Base-by-base conservation (phyloP, 2,329 filamentous ascomycete genomes). In the Apiospora marii region DNA sequence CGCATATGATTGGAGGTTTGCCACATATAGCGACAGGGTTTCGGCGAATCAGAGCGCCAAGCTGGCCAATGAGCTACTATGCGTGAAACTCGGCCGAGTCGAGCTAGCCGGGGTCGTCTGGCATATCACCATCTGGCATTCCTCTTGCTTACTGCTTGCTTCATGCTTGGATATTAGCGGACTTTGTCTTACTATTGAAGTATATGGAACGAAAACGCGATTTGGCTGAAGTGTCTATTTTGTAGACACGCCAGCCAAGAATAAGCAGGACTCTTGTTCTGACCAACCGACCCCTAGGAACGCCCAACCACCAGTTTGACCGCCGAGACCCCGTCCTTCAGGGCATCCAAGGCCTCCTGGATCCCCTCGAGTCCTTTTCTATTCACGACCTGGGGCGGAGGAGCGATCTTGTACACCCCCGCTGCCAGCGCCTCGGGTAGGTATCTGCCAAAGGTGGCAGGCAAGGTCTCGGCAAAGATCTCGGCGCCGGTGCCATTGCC, bases 261-360 rank as follows among this genome's bases (percentile, higher is more conserved):
- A n/a, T n/a, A n/a, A n/a, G n/a, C n/a, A n/a, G n/a, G n/a, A n/a
- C n/a, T n/a, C n/a, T n/a, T n/a, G n/a, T n/a, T n/a, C n/a, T n/a
- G n/a, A n/a, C n/a, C n/a, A n/a, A 48, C 4, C 4, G 8, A 10
- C 16, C 8, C 24, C 19, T 22, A 64, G 5, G 19, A 13, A 34
- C 49, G 69, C 49, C 64, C 69, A 22, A 70, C 69, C 0, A 70
- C 69, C 49, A 70, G 5, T 13, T 70, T 70, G 30, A 61, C 24
- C 8, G 41, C 69, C 7, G 49, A 70, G 41, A 44, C 22, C 41
- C 51, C 22, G 30, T 5, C 34, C 13, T 53, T 49, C 22, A 74
- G n/a, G 16, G 69, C 71, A 71, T 76, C 69, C 46, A 75, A 14
- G 22, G 72, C 74, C 37, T 74, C 74, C 70, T 75, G 74, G 5